Evolutionary conservation across 225 moss, liverwort and hornwort genomes (phyloP).

Genomic region (Marchantia paleacea): DNA sequence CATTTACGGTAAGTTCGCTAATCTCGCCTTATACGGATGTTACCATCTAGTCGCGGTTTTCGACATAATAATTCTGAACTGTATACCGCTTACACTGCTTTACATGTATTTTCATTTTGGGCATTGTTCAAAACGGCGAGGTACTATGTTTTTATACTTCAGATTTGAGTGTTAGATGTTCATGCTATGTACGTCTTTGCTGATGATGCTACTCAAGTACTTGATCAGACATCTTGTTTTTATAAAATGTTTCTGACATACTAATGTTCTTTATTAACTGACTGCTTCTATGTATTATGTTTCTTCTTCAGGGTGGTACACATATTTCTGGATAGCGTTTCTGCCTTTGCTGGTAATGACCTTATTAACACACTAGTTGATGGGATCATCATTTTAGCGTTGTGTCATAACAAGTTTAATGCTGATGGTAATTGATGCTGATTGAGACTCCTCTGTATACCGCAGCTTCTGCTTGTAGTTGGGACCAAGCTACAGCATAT

Average conservation of each 20-base stretch:
- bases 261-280: neutral
- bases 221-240: too few species aligned
- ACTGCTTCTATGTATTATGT: neutral
- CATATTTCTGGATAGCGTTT: conserved; percentile 64
- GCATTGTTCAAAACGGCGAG: too few species aligned
- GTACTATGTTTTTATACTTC: too few species aligned
- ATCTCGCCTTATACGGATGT: neutral
- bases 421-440: neutral
- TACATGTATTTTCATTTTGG: too few species aligned
- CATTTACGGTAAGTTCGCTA: conserved; percentile 42
- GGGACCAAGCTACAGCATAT: conserved; percentile 68
- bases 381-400: neutral
- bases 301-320: conserved; percentile 51
- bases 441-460: neutral
- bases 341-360: conserved; percentile 44
- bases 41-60: neutral
- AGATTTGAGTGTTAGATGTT: too few species aligned
- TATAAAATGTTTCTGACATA: too few species aligned
- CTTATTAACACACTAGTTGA: neutral
- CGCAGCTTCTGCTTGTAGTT: conserved; percentile 56
- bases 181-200: too few species aligned
- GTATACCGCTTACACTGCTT: too few species aligned
- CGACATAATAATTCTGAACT: too few species aligned
- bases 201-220: too few species aligned
- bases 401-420: neutral